Evolutionary conservation across 2,329 filamentous ascomycete species (phyloP), one percentile per base, ranked within the genome.

Genomic region (Stachybotrys echinatus): DNA sequence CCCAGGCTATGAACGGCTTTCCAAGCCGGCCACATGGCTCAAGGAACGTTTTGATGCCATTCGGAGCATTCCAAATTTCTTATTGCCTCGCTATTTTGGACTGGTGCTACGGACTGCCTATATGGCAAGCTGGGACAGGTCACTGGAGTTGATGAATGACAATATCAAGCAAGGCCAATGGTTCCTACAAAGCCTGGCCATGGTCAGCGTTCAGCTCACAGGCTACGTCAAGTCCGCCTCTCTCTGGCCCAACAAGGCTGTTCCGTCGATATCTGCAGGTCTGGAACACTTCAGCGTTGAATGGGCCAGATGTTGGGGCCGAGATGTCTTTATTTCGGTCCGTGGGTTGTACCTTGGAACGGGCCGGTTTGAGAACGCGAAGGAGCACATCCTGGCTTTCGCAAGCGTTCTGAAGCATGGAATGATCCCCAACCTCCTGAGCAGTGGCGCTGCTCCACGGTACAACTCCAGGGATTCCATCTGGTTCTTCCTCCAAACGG

Each of bases 391-490:
- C 51, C 75, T 90, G 52, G 92, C 92, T 8, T 99, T 99, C 70
- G 92, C 89, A 3, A 96, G 91, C 65, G 92, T 99, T 12, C 74
- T 99, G 58, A 99, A 99, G 75, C 94, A 99, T 61, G 94, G 94
- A 47, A 95, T 97, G 91, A 92, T 99, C 50, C 94, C 94, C 14
- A 99, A 99, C 62, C 77, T 99, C 19, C 77, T 99, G 14, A 87
- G 90, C 56, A 89, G 88, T 52, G 92, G 94, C 6, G 89, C 87
- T 52, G 79, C 85, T 17, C 94, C 94, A 3, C 81, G 94, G 22
- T 99, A 97, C 74, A 99, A 99, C 67, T 92, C 94, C 42, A 82
- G 94, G 53, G 94, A 99, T 68, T 96, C 94, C 0, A 83, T 96
- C 40, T 99, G 94, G 94, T 99, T 97, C 76, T 96, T 95, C 75